These are phyloP conservation scores for Osmozyma mogii DNA, from an alignment of 805 yeast genomes.

Conservation along the genomic window DNA sequence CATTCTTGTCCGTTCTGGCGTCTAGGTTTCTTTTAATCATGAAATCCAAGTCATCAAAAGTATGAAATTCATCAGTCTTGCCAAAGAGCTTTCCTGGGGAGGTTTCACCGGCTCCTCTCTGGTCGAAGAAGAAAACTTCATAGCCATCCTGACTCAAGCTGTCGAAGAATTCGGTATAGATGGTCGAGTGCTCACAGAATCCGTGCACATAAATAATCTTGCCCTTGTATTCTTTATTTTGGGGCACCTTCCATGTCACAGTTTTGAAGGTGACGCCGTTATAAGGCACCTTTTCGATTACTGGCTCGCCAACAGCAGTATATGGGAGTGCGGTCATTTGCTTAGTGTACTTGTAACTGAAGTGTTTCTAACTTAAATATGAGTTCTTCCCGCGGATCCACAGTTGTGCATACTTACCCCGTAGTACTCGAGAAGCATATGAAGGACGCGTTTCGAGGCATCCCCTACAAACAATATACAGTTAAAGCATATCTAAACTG, in stretches of 20 bases:
- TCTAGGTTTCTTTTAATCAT: constrained; percentile 41
- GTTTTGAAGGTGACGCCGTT: constrained; percentile 36
- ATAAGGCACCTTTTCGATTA: constrained; percentile 20
- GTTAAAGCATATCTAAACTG: no score
- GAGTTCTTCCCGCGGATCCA: no score
- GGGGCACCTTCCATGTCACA: constrained; percentile 34
- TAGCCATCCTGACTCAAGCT: constrained; percentile 44
- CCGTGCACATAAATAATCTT: constrained; percentile 63
- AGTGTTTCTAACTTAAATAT: no score
- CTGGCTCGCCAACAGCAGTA: constrained; percentile 24
- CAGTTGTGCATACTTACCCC: no score
- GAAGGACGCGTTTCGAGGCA: no score
- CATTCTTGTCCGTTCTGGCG: constrained; percentile 18
- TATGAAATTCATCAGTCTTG: constrained; percentile 45
- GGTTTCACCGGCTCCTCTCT: constrained; percentile 69
- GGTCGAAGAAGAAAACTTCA: constrained; percentile 64
- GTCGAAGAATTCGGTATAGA: constrained; percentile 49
- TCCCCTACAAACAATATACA: no score
- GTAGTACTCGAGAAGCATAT: no score
- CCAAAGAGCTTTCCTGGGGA: constrained; percentile 48
- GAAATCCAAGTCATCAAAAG: constrained; percentile 52
- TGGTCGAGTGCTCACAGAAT: constrained; percentile 48
- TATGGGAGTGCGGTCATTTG: constrained; percentile 22
- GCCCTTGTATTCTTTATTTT: constrained; percentile 34
- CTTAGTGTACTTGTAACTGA: no score